Conservation (phyloP, 2,329 filamentous ascomycete species). For the Simplicillium sp. region DNA sequence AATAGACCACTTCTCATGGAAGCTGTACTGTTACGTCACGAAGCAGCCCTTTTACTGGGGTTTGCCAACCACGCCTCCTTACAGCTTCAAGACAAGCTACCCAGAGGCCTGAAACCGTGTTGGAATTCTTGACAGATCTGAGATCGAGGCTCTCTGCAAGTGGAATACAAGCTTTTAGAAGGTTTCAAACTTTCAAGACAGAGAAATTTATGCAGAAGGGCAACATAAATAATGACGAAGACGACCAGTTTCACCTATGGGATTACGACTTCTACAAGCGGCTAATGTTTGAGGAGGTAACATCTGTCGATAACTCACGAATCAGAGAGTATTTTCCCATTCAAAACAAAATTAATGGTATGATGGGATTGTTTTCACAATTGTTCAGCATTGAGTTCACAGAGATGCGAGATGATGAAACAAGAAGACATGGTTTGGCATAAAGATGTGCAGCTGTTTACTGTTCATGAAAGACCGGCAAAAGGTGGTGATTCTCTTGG, state of each 20-base stretch:
- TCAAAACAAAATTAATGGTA: neutral
- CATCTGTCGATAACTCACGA: neutral
- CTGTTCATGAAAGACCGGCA: slow-evolving; percentile 1
- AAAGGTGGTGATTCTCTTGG: slow-evolving; percentile 1
- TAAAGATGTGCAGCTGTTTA: slow-evolving; percentile 2
- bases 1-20: neutral
- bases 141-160: no score
- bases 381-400: neutral
- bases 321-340: slow-evolving; percentile 1
- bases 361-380: neutral
- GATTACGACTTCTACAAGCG: slow-evolving; percentile 2
- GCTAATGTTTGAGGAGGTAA: neutral
- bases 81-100: no score
- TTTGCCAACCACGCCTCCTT: neutral
- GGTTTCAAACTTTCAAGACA: no score
- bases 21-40: neutral
- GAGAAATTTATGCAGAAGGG: no score
- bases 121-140: no score
- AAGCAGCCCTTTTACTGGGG: neutral
- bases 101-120: no score
- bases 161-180: no score
- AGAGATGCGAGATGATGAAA: neutral
- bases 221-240: no score
- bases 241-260: slow-evolving; percentile 1
- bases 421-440: neutral